Evolutionary conservation across 345 rosid genomes (phyloP), one percentile per base, ranked within the genome.

Genomic region (Dimocarpus longan): DNA sequence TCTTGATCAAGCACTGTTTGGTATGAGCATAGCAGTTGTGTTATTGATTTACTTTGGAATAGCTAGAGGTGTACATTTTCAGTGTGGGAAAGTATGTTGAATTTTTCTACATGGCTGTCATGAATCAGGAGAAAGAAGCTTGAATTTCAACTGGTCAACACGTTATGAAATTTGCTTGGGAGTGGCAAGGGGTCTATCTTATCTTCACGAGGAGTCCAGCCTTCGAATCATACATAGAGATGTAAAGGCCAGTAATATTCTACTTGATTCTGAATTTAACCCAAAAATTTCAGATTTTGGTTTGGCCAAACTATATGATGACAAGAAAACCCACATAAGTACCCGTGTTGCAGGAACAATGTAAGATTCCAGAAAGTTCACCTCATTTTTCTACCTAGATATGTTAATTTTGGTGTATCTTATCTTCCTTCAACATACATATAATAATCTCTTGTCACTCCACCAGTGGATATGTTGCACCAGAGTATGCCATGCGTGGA

Each of bases 241-340:
- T 80, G 88, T 88, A 72, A 87, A 90, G 75, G 80, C 88, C 48
- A 88, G 86, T 39, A 87, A 88, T 50, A 83, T 85, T 66, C 76
- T 90, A 44, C 89, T 90, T 57, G 90, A 84, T 69, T 76, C 81
- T 57, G 78, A 84, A 28, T 88, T 90, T n/a, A 50, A 70, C 21
- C 91, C 93, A 15, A 90, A 90, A 79, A 90, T 86, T 19, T 90
- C 91, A 37, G 91, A 90, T 81, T 90, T 88, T 68, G 93, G 91
- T 37, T 72, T 90, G 81, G 91, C 90, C 15, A 90, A 88, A 68
- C 90, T 88, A 50, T 87, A 85, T 12, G 87, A 88, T 77, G 91
- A 88, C 60, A 83, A 83, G 50, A 81, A 87, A 80, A 88, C 91
- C 46, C 90, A 87, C 59, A 87, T 88, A 22, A 90, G 93, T 87